These are phyloP conservation scores for Claviceps fusiformis DNA, from an alignment of 2,329 filamentous ascomycete genomes.

Conservation along the genomic window DNA sequence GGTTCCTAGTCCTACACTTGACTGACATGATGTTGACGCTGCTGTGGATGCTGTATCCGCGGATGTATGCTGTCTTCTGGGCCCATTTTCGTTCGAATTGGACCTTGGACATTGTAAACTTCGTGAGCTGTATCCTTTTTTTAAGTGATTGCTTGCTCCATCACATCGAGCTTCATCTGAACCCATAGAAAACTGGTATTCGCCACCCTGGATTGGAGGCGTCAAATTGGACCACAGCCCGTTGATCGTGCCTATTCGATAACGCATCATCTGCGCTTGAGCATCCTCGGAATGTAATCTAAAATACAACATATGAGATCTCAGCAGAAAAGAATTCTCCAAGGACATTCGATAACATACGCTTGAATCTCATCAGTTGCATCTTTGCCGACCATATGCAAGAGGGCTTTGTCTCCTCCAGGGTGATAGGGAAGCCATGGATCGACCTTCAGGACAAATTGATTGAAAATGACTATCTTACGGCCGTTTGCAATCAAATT, in stretches of 20 bases:
- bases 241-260: conserved; percentile 70
- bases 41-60: neutral
- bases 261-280: conserved; percentile 61
- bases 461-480: conserved; percentile 67
- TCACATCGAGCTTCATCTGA: conserved; percentile 17
- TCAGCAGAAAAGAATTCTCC: conserved; percentile 10
- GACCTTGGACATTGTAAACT: conserved; percentile 41
- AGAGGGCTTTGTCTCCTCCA: conserved; percentile 79
- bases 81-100: conserved; percentile 21
- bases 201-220: conserved; percentile 82
- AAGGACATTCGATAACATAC: conserved; percentile 34
- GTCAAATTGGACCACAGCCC: conserved; percentile 77
- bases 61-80: conserved; percentile 16
- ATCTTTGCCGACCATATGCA: conserved; percentile 87
- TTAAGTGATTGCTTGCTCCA: conserved; percentile 9
- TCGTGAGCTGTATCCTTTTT: conserved; percentile 27
- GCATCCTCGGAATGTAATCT: conserved; percentile 77
- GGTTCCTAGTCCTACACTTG: conserved; percentile 48
- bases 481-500: conserved; percentile 70
- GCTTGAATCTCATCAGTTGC: conserved; percentile 88
- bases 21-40: conserved; percentile 12
- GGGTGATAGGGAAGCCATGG: conserved; percentile 83
- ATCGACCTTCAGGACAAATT: conserved; percentile 74
- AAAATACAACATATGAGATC: neutral
- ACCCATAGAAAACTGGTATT: conserved; percentile 36